phyloP scores from a whole-genome alignment of 441 rosid species.

The Adansonia rubrostipa region DNA sequence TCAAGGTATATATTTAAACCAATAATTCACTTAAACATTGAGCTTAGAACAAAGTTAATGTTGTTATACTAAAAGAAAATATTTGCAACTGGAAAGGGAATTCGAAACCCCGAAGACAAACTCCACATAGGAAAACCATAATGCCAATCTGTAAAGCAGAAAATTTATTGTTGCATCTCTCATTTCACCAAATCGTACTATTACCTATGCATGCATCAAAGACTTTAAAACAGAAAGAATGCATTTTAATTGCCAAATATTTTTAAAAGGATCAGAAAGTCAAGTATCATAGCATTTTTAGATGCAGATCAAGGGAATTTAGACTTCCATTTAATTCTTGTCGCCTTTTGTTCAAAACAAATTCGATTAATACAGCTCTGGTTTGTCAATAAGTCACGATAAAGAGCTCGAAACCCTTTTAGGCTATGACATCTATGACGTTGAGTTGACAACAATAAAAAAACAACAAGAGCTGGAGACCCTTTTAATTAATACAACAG shows the following conservation, averaged over 20 bases:
- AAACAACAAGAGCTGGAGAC: conserved; percentile 56
- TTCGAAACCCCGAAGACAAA: background rate
- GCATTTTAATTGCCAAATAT: background rate
- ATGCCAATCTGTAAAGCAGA: background rate
- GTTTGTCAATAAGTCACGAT: background rate
- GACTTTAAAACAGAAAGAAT: background rate
- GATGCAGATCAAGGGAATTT: background rate
- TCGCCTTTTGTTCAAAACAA: background rate
- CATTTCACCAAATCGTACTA: background rate
- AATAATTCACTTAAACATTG: background rate
- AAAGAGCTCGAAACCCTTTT: conserved; percentile 28
- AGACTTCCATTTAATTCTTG: conserved; percentile 4
- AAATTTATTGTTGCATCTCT: background rate
- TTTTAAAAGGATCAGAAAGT: background rate
- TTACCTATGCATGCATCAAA: background rate
- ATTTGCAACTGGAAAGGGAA: background rate
- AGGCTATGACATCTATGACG: conserved; percentile 70
- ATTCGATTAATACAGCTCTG: background rate
- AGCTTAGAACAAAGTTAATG: background rate
- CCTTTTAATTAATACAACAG: conserved; percentile 54
- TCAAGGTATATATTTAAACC: background rate
- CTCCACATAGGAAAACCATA: background rate
- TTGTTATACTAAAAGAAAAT: background rate
- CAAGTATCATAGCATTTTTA: background rate
- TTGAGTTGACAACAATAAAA: conserved; percentile 61